Percentiles rank a stretch among this genome's conserved stretches.
These are phyloP conservation scores for Colletotrichum sidae DNA, from an alignment of 2,329 filamentous ascomycete genomes.

Conservation along the genomic window DNA sequence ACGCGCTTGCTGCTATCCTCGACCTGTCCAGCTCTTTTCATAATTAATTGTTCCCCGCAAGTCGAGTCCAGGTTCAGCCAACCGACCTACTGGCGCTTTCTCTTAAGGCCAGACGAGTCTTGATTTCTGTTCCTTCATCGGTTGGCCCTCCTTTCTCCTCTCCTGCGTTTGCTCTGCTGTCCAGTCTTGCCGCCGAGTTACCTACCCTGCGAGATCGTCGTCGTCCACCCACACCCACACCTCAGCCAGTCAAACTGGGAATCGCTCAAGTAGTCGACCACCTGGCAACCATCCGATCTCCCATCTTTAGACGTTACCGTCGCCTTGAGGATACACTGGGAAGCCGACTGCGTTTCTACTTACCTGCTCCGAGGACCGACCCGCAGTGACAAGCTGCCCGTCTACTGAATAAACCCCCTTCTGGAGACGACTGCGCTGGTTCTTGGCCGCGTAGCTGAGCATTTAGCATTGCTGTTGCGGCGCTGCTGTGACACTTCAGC, in stretches of 20 bases:
- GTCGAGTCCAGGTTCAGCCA: not conserved
- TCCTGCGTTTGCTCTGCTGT: not conserved
- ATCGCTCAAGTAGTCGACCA: too few relatives aligned
- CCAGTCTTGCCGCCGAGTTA: too few relatives aligned
- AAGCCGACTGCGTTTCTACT: conserved; percentile 10
- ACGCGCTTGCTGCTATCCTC: too few relatives aligned
- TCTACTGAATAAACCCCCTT: too few relatives aligned
- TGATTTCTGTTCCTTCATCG: conserved; percentile 9
- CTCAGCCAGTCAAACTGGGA: too few relatives aligned
- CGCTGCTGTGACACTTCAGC: conserved; percentile 1
- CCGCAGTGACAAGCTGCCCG: too few relatives aligned
- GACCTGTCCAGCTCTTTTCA: too few relatives aligned
- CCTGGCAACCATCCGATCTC: conserved; percentile 7
- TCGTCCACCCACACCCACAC: too few relatives aligned
- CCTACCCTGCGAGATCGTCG: too few relatives aligned
- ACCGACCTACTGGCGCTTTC: conserved; percentile 7
- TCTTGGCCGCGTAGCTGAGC: too few relatives aligned
- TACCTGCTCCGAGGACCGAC: conserved; percentile 1
- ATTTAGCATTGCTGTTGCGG: too few relatives aligned
- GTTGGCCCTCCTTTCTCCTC: conserved; percentile 9
- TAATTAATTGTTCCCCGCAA: conserved; percentile 24
- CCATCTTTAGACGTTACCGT: not conserved
- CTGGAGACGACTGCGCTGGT: too few relatives aligned
- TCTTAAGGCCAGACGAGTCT: conserved; percentile 19
- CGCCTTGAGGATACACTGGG: conserved; percentile 6